These are phyloP conservation scores for Citrus mangshanensis DNA, from an alignment of 345 rosid genomes.

Conservation along the genomic window DNA sequence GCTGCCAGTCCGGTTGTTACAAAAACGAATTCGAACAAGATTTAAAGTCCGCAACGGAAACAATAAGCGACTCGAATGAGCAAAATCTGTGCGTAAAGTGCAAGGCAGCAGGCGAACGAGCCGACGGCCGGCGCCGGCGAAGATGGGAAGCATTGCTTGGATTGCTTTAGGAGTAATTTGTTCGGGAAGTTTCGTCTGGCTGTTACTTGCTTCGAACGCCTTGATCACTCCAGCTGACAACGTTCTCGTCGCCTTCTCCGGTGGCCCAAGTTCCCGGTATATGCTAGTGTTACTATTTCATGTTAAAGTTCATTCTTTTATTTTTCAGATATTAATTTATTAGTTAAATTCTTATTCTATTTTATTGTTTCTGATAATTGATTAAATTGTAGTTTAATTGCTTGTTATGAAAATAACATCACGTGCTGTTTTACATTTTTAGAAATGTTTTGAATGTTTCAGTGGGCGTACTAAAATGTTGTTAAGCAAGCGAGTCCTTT, in stretches of 20 bases:
- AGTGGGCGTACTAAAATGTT: background rate
- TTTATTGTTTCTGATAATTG: background rate
- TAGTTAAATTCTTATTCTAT: background rate
- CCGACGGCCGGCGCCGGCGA: slow-evolving; percentile 47
- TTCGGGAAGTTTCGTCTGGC: slow-evolving; percentile 83
- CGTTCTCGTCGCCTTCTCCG: slow-evolving; percentile 92
- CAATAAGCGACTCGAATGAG: background rate
- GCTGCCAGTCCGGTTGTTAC: slow-evolving; percentile 58
- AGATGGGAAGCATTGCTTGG: slow-evolving; percentile 55
- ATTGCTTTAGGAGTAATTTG: slow-evolving; percentile 73
- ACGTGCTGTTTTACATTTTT: background rate
- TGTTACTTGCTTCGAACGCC: slow-evolving; percentile 74
- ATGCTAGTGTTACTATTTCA: background rate
- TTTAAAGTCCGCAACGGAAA: background rate
- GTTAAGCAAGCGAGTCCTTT: background rate
- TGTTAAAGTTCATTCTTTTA: background rate
- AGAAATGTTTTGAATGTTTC: background rate
- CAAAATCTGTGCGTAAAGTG: slow-evolving; percentile 64
- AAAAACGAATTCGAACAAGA: slow-evolving; percentile 26
- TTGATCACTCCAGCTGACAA: slow-evolving; percentile 89
- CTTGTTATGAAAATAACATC: background rate
- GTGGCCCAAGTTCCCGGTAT: slow-evolving; percentile 84
- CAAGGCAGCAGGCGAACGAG: slow-evolving; percentile 53
- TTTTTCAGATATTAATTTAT: background rate
- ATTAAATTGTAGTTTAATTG: background rate